These are phyloP conservation scores for Sugiyamaella neomexicana DNA, from an alignment of 1,139 yeast genomes.

Conservation along the genomic window DNA sequence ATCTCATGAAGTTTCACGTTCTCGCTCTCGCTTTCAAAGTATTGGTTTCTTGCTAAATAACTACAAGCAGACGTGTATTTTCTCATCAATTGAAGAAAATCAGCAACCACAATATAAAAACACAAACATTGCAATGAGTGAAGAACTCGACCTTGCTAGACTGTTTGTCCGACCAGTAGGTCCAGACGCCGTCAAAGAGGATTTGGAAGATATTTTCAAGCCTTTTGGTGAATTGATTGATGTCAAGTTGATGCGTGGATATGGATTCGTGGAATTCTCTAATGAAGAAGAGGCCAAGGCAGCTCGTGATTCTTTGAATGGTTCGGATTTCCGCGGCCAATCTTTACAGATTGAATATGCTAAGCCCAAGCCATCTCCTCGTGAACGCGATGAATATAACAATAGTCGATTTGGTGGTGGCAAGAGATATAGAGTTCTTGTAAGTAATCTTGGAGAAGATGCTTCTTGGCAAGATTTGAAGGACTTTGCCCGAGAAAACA, in stretches of 20 bases:
- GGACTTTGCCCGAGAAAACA: conserved; percentile 41
- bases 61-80: too few relatives aligned
- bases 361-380: conserved; percentile 31
- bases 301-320: conserved; percentile 38
- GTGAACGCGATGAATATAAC: conserved; percentile 14
- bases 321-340: conserved; percentile 40
- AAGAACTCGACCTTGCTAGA: conserved; percentile 16
- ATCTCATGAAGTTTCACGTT: neutral
- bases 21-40: too few relatives aligned
- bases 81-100: too few relatives aligned
- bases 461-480: conserved; percentile 43
- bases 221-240: conserved; percentile 68
- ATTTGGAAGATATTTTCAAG: conserved; percentile 61
- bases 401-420: conserved; percentile 20
- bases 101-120: neutral
- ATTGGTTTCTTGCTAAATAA: neutral
- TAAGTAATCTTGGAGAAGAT: conserved; percentile 31
- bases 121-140: conserved; percentile 10
- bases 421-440: conserved; percentile 29
- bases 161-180: conserved; percentile 20
- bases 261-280: conserved; percentile 76
- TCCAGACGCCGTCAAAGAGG: conserved; percentile 35
- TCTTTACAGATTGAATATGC: conserved; percentile 41
- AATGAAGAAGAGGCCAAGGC: conserved; percentile 33
- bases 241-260: conserved; percentile 70